Conservation (phyloP, 345 rosid genomes). For the Eutrema heterophyllum region DNA sequence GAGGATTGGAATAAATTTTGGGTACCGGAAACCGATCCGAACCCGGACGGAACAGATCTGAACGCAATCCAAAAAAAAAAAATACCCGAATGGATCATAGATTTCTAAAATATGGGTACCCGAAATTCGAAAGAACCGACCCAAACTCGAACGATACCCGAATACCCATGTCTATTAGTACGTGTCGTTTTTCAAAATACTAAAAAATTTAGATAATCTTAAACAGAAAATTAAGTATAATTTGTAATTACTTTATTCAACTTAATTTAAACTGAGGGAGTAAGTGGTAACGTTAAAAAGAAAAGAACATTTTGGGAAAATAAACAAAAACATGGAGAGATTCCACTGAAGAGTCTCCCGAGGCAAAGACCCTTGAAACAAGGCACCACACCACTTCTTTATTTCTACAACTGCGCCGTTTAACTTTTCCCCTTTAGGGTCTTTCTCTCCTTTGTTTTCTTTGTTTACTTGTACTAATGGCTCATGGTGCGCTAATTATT, state of each 20-base stretch:
- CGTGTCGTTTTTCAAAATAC: slow-evolving; percentile 7
- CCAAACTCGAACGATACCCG: too few species aligned
- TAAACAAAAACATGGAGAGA: slow-evolving; percentile 36
- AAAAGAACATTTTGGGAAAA: slow-evolving; percentile 36
- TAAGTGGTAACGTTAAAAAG: slow-evolving; percentile 13
- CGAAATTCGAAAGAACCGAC: too few species aligned
- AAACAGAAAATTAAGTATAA: slow-evolving; percentile 30
- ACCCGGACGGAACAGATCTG: too few species aligned
- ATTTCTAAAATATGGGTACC: too few species aligned
- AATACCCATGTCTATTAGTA: too few species aligned
- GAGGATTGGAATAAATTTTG: too few species aligned
- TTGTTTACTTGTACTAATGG: slow-evolving; percentile 26
- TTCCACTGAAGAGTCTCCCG: slow-evolving; percentile 33
- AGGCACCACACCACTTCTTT: slow-evolving; percentile 24
- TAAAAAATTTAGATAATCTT: slow-evolving; percentile 14
- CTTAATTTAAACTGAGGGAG: neutral
- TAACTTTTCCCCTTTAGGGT: slow-evolving; percentile 5
- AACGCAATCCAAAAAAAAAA: too few species aligned
- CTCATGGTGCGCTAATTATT: slow-evolving; percentile 27
- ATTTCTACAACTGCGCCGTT: slow-evolving; percentile 30
- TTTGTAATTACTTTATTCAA: neutral
- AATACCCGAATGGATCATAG: too few species aligned
- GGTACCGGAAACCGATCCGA: too few species aligned
- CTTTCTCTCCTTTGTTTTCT: slow-evolving; percentile 18
- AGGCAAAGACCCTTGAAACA: slow-evolving; percentile 41